phyloP scores from a whole-genome alignment of 169 alveolate genomes.

The Plasmodium relictum region DNA sequence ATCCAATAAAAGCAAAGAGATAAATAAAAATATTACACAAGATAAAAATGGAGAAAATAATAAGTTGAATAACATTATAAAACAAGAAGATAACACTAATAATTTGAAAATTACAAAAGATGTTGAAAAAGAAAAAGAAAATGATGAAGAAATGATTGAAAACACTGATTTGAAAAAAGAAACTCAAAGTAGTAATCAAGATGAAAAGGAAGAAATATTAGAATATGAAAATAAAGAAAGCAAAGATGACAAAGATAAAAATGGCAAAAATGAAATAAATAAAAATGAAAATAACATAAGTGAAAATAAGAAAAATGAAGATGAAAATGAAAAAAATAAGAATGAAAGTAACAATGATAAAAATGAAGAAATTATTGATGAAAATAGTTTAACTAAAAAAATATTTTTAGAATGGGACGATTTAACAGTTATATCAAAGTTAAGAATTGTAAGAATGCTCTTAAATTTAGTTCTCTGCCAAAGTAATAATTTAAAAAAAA shows the following conservation, averaged over 20 bases:
- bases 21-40: too few relatives aligned
- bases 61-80: too few relatives aligned
- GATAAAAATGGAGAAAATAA: too few relatives aligned
- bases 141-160: background rate
- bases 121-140: background rate
- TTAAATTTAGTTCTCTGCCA: conserved; percentile 67
- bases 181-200: background rate
- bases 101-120: background rate
- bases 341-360: background rate
- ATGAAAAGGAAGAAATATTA: background rate
- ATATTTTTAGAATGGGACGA: conserved; percentile 74
- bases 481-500: conserved; percentile 65
- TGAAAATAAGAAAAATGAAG: background rate
- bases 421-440: conserved; percentile 23
- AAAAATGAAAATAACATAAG: background rate
- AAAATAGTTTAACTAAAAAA: conserved; percentile 26
- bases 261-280: background rate
- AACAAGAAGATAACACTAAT: too few relatives aligned
- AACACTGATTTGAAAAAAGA: background rate
- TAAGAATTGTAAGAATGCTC: conserved; percentile 58
- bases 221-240: background rate
- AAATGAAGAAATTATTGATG: background rate
- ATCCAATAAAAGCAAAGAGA: too few relatives aligned
- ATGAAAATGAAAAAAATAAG: background rate
- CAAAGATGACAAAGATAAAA: background rate